Evolutionary conservation across 2,329 filamentous ascomycete genomes (phyloP), one percentile per base, ranked within the genome.

Genomic region (Neocucurbitaria cava): DNA sequence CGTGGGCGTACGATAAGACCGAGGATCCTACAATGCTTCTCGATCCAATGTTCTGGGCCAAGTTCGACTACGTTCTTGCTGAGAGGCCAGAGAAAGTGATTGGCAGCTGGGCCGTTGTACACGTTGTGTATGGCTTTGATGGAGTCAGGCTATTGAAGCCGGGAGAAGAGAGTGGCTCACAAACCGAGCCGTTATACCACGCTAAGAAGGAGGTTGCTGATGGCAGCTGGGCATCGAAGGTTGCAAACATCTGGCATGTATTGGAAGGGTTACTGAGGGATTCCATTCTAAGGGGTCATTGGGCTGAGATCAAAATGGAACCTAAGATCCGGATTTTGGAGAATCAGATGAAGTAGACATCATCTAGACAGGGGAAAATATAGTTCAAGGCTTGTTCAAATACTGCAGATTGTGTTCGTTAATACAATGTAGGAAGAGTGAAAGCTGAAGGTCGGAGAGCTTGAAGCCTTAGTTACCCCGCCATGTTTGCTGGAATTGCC

Each of bases 1-100:
- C 62, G 5, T 87, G 84, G 84, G 64, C 73, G 1, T 88, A 88
- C 67, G 85, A 87, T 67, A 88, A 87, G 66, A 85, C 85, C 0
- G 84, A 84, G 62, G 77, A 85, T 42, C 75, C 80, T 24, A 61
- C 71, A 2, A 59, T 66, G 2, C 79, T 85, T 30, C 74, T 81
- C 1, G 76, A 82, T 18, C 77, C 80, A 0, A 54, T 65, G 2
- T 88, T 88, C 67, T 88, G 85, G 86, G 70, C 77, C 1, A 70
- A 76, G 5, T 86, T 88, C 54, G 83, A 87, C 60, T 88, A 86
- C 59, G 81, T 81, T 2, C 71, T 88, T 21, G 77, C 82, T 0
- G 86, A 88, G 69, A 72, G 76, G 52, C 77, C 82, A 9, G 70
- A 79, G 58, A 70, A 75, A 56, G 63, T 78, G 24, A 82, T 84